phyloP scores from a whole-genome alignment of 192 early-diverging fungal genomes.

The Entrophospora sp. region DNA sequence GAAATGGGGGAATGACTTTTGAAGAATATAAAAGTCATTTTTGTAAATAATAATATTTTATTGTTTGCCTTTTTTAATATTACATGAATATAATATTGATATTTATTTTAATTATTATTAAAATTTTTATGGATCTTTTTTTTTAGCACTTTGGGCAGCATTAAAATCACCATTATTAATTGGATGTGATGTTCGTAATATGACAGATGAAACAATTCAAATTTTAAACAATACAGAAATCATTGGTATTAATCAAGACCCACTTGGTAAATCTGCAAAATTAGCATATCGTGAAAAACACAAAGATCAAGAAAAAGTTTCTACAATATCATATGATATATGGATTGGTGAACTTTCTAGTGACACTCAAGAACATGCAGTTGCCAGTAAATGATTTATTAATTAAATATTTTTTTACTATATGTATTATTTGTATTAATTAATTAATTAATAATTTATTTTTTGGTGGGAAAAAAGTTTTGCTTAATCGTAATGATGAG shows the following conservation, averaged over 20 bases:
- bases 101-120: too few relatives aligned
- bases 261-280: conserved; percentile 30
- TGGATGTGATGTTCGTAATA: conserved; percentile 40
- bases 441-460: neutral
- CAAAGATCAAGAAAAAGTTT: too few relatives aligned
- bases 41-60: neutral
- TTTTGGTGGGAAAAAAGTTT: neutral
- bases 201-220: conserved; percentile 20
- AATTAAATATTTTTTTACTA: neutral
- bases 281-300: neutral
- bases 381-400: neutral
- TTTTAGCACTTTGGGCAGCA: conserved; percentile 37
- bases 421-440: neutral
- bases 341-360: neutral
- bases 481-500: neutral
- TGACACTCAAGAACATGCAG: neutral
- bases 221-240: conserved; percentile 42
- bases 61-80: neutral
- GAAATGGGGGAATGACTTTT: conserved; percentile 40
- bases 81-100: neutral
- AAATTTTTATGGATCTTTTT: neutral
- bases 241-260: conserved; percentile 54
- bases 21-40: conserved; percentile 21
- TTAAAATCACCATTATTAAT: conserved; percentile 52
- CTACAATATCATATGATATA: too few relatives aligned